Evolutionary conservation across 192 early-diverging fungal species (phyloP).

Genomic region (Backusella liffmaniae): DNA sequence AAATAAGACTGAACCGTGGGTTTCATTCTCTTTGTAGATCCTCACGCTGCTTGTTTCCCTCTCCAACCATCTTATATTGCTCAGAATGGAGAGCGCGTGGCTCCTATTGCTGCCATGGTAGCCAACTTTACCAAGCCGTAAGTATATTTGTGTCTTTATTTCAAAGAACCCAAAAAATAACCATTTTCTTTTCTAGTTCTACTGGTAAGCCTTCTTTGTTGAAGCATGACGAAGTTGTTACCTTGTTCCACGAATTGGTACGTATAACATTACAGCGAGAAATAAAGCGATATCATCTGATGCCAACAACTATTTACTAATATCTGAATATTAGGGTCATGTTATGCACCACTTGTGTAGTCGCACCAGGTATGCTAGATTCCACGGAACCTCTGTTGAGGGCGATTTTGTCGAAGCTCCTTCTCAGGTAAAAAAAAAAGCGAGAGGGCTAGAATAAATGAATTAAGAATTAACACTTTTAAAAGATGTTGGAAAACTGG

Average conservation of each 20-base stretch:
- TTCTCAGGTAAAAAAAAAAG: slow-evolving; percentile 48
- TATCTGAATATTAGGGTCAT: slow-evolving; percentile 20
- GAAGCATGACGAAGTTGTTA: slow-evolving; percentile 78
- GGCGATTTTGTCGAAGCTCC: slow-evolving; percentile 90
- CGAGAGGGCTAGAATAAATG: too few species aligned
- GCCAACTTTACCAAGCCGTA: slow-evolving; percentile 66
- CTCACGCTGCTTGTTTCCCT: slow-evolving; percentile 81
- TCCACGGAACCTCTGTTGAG: slow-evolving; percentile 77
- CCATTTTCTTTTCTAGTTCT: slow-evolving; percentile 39
- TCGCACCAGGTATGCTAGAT: slow-evolving; percentile 67
- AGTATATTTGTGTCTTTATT: slow-evolving; percentile 29
- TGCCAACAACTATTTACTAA: background rate
- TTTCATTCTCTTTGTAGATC: slow-evolving; percentile 16
- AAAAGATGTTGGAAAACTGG: slow-evolving; percentile 85
- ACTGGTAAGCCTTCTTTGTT: slow-evolving; percentile 67
- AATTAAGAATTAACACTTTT: background rate
- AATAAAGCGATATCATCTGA: slow-evolving; percentile 45
- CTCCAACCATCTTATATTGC: slow-evolving; percentile 64
- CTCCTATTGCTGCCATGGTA: slow-evolving; percentile 74
- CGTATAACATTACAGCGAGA: background rate
- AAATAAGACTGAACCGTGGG: background rate
- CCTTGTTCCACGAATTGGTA: slow-evolving; percentile 87
- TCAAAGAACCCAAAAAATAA: background rate
- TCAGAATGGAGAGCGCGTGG: slow-evolving; percentile 53
- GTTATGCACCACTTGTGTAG: slow-evolving; percentile 60